phyloP scores from a whole-genome alignment of 495 filamentous ascomycete species.

The Xylaria bambusicola region DNA sequence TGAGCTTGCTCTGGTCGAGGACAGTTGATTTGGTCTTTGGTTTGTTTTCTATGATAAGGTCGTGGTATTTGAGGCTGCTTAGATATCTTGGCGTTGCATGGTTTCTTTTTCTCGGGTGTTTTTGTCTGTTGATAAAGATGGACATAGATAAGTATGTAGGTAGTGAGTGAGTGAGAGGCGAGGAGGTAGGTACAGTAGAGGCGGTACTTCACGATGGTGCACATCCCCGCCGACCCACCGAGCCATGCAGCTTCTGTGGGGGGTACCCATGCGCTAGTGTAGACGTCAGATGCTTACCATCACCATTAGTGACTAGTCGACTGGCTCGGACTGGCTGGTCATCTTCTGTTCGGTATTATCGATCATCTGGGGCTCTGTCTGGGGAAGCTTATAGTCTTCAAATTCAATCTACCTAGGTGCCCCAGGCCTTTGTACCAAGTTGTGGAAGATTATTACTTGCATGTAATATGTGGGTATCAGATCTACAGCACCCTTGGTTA shows the following conservation, averaged over 20 bases:
- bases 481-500: no score
- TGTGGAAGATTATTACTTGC: no score
- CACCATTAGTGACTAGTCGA: background rate
- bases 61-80: no score
- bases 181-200: no score
- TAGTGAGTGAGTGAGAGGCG: background rate
- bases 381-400: background rate
- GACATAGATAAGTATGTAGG: background rate
- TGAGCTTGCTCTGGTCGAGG: no score
- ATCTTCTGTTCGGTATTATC: no score
- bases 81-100: background rate
- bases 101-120: background rate
- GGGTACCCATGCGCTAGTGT: background rate
- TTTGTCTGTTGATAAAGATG: background rate
- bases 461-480: no score
- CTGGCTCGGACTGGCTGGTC: no score
- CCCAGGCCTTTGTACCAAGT: no score
- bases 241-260: background rate
- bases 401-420: no score
- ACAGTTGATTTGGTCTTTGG: no score
- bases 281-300: conserved; percentile 4
- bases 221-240: background rate
- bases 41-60: background rate
- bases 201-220: no score
- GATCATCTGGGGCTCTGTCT: background rate